Evolutionary conservation across 108 stramenopile genomes (phyloP).

Genomic region (Bacterosira constricta): DNA sequence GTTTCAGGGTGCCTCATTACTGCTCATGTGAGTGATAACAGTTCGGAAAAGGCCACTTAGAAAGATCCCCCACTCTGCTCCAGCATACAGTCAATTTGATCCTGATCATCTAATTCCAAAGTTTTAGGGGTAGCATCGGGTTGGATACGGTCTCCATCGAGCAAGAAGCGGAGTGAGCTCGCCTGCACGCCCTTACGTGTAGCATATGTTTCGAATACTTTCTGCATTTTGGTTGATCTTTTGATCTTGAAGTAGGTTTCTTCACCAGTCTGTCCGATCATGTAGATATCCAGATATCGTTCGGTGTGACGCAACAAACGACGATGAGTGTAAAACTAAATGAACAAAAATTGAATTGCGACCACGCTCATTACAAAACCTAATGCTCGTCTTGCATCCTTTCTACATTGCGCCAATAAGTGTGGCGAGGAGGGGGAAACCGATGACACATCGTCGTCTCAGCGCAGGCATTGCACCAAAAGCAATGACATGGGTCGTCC

Average conservation of each 20-base stretch:
- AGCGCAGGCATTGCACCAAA: background rate
- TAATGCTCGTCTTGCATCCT: no score
- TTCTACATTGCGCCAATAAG: no score
- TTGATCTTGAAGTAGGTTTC: constrained; percentile 98
- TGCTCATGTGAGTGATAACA: no score
- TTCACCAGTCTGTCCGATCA: constrained; percentile 80
- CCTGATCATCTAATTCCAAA: constrained; percentile 95
- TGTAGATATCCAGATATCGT: no score
- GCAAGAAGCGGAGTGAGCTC: constrained; percentile 84
- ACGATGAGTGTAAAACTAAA: background rate
- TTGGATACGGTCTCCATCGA: constrained; percentile 93
- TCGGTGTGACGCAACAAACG: background rate
- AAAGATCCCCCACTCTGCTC: constrained; percentile 75
- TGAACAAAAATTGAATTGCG: background rate
- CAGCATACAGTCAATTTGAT: constrained; percentile 96
- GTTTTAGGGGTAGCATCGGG: constrained; percentile 81
- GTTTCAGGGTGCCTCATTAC: no score
- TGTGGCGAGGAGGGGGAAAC: no score
- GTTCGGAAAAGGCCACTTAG: background rate
- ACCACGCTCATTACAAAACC: background rate
- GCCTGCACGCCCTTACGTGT: constrained; percentile 85
- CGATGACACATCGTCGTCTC: no score
- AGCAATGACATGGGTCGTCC: no score
- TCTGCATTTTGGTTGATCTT: constrained; percentile 93
- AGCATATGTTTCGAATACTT: constrained; percentile 92